These are phyloP conservation scores for Pichia kluyveri DNA, from an alignment of 805 yeast species.

Conservation along the genomic window DNA sequence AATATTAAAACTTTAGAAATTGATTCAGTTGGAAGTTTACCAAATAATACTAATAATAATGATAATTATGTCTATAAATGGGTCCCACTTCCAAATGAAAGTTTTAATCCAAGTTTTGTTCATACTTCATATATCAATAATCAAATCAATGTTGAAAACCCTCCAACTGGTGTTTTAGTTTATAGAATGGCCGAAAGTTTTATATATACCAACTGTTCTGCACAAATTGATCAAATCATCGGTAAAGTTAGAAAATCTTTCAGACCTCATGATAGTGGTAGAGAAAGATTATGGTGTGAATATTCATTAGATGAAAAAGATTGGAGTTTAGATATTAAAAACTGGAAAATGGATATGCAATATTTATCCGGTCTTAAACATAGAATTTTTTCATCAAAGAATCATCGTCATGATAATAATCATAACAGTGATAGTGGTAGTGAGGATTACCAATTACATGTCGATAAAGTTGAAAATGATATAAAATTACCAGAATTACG, in stretches of 20 bases:
- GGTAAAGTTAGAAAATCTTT: slow-evolving; percentile 59
- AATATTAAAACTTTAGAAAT: neutral
- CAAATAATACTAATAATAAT: neutral
- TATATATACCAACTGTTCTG: slow-evolving; percentile 72
- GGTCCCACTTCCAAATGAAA: slow-evolving; percentile 49
- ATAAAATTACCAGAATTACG: slow-evolving; percentile 46
- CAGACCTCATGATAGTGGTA: slow-evolving; percentile 42
- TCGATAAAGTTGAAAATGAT: neutral
- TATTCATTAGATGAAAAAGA: slow-evolving; percentile 3
- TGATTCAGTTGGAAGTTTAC: neutral
- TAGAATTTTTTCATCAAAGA: neutral
- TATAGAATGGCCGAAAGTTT: slow-evolving; percentile 77
- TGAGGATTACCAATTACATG: neutral
- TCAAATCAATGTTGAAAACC: slow-evolving; percentile 52
- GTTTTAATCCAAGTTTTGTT: slow-evolving; percentile 14
- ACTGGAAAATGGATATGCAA: neutral
- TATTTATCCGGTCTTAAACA: neutral
- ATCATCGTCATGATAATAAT: neutral
- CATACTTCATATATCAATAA: slow-evolving; percentile 39
- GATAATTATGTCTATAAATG: slow-evolving; percentile 31
- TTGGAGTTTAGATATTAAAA: neutral
- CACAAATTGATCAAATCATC: slow-evolving; percentile 58
- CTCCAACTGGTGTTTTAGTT: slow-evolving; percentile 87
- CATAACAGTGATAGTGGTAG: neutral
- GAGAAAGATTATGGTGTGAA: slow-evolving; percentile 78